Conservation (phyloP, 352 stramenopile species). For the Halophytophthora polymorphica region DNA sequence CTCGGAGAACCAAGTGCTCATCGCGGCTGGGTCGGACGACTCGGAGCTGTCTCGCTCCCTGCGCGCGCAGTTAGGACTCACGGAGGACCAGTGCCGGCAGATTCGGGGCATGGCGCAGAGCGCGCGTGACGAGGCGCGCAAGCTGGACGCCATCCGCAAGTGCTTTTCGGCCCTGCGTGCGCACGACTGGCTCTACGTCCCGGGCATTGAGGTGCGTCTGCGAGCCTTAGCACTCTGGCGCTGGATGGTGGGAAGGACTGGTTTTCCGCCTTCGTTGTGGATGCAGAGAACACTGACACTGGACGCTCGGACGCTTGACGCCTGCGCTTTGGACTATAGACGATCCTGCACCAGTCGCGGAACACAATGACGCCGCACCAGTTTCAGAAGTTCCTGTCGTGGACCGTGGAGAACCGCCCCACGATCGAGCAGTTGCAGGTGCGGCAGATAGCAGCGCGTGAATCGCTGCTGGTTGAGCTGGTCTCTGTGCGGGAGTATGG, state of each 20-base stretch:
- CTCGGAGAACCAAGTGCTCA: conserved; percentile 76
- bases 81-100: conserved; percentile 61
- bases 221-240: background rate
- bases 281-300: conserved; percentile 5
- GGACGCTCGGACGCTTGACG: background rate
- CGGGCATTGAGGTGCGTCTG: conserved; percentile 65
- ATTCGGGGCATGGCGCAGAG: conserved; percentile 41
- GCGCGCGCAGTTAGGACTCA: conserved; percentile 59
- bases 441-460: conserved; percentile 2
- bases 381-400: conserved; percentile 82
- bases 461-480: conserved; percentile 1
- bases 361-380: conserved; percentile 80
- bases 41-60: conserved; percentile 53
- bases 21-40: conserved; percentile 58
- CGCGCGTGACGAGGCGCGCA: conserved; percentile 63
- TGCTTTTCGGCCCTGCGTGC: conserved; percentile 79
- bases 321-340: conserved; percentile 25
- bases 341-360: conserved; percentile 68
- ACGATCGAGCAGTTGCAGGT: conserved; percentile 74
- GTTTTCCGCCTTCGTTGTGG: no score
- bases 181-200: conserved; percentile 86
- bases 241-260: no score
- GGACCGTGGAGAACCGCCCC: conserved; percentile 70
- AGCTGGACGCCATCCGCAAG: conserved; percentile 82
- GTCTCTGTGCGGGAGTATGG: background rate